Evolutionary conservation across 139 green algal genomes (phyloP).

Genomic region (Volvox africanus): DNA sequence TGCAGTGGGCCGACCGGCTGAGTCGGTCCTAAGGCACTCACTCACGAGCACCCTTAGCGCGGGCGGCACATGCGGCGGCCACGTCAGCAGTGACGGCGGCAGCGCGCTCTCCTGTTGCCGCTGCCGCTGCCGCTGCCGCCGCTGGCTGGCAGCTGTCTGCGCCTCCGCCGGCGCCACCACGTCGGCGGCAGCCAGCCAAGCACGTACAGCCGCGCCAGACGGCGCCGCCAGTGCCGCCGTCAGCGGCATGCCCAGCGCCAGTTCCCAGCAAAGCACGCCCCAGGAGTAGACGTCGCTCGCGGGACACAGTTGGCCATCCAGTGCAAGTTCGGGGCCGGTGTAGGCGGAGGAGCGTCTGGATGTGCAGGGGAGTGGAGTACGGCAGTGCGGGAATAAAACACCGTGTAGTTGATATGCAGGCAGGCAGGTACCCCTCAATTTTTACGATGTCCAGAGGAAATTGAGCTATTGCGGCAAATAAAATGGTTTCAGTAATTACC

Average conservation of each 20-base stretch:
- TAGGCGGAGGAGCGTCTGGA: conserved; percentile 27
- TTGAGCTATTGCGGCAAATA: no score
- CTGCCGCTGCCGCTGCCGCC: not conserved
- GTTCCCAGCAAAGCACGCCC: not conserved
- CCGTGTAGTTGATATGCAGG: no score
- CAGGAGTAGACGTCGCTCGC: conserved; percentile 9
- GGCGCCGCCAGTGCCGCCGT: not conserved
- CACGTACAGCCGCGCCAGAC: not conserved
- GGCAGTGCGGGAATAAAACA: no score
- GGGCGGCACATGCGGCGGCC: not conserved
- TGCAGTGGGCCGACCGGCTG: not conserved
- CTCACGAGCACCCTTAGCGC: not conserved
- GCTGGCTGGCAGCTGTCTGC: not conserved
- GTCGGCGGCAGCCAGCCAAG: not conserved
- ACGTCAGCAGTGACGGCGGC: conserved; percentile 5
- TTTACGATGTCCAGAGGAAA: no score
- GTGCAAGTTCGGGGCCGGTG: not conserved
- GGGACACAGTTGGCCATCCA: not conserved
- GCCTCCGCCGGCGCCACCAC: not conserved
- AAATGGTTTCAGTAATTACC: no score
- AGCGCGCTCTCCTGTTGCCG: not conserved
- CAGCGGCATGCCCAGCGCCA: not conserved
- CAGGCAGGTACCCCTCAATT: no score
- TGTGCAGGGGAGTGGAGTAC: not conserved
- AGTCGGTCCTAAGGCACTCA: conserved; percentile 1